These are phyloP conservation scores for Thielaviopsis euricoi DNA, from an alignment of 2,329 filamentous ascomycete species.

Conservation along the genomic window DNA sequence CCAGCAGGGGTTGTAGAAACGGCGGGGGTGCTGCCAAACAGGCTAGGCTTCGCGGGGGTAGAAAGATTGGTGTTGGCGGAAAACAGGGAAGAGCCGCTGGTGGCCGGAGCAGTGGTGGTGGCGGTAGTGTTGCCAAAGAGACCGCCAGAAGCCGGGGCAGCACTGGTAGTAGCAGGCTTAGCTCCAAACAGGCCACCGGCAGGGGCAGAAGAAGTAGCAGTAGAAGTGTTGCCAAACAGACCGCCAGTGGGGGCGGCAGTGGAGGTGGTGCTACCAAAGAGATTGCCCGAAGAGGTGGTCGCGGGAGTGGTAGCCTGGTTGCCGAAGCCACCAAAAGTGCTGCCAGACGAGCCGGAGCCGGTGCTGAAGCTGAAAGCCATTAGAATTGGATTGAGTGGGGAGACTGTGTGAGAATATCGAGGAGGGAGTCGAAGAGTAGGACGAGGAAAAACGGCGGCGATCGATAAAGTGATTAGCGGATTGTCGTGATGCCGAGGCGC, in stretches of 20 bases:
- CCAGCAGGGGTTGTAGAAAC: conserved; percentile 39
- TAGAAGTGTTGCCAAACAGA: not conserved
- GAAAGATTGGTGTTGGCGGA: conserved; percentile 28
- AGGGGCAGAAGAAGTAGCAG: not conserved
- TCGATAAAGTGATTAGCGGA: not conserved
- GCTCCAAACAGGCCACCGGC: conserved; percentile 4
- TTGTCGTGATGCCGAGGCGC: not conserved
- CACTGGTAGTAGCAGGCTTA: not conserved
- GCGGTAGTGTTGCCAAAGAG: conserved; percentile 15
- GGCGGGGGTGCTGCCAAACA: conserved; percentile 14
- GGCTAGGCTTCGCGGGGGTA: conserved; percentile 29
- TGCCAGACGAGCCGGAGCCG: conserved; percentile 19
- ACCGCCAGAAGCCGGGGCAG: not conserved
- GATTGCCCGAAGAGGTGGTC: not conserved
- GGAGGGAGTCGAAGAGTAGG: not conserved
- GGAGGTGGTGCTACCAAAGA: conserved; percentile 13
- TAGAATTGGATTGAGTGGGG: conserved; percentile 3
- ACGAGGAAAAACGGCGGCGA: not conserved
- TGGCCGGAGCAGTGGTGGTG: conserved; percentile 23
- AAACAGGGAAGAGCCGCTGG: conserved; percentile 24
- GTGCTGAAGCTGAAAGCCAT: conserved; percentile 27
- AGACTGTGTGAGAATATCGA: not conserved
- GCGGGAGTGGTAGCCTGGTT: conserved; percentile 3
- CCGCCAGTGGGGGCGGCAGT: conserved; percentile 13
- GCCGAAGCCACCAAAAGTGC: conserved; percentile 19